Evolutionary conservation across 495 filamentous ascomycete species (phyloP).

Genomic region (Bryoglossum gracile): DNA sequence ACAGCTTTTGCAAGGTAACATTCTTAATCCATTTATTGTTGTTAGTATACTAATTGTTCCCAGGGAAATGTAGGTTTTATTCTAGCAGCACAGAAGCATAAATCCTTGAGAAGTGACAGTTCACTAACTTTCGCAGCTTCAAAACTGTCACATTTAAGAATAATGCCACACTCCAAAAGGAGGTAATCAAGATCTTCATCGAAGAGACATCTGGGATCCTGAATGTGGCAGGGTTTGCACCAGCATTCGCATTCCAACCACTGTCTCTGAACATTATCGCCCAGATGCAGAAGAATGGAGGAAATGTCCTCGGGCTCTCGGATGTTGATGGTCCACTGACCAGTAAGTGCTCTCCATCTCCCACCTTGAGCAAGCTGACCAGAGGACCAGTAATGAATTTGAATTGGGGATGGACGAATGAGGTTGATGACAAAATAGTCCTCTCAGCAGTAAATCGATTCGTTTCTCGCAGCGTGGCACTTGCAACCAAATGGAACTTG

Average conservation of each 20-base stretch:
- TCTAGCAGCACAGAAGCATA: background rate
- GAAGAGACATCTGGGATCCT: background rate
- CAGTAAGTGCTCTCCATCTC: slow-evolving; percentile 6
- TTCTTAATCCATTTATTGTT: no score
- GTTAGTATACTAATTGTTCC: no score
- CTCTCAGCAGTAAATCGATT: background rate
- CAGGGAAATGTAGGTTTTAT: slow-evolving; percentile 6
- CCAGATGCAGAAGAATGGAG: slow-evolving; percentile 35
- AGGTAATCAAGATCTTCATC: slow-evolving; percentile 4
- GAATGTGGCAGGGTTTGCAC: background rate
- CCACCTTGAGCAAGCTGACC: slow-evolving; percentile 11
- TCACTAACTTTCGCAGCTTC: slow-evolving; percentile 1
- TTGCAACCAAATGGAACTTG: background rate
- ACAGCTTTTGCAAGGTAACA: slow-evolving; percentile 8
- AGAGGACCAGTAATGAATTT: slow-evolving; percentile 1
- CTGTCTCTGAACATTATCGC: slow-evolving; percentile 24
- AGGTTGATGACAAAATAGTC: background rate
- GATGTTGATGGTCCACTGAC: slow-evolving; percentile 29
- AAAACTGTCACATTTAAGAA: slow-evolving; percentile 31
- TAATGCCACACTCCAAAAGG: slow-evolving; percentile 23
- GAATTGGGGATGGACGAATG: background rate
- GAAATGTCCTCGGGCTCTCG: slow-evolving; percentile 45
- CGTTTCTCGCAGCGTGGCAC: background rate
- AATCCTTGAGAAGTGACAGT: background rate
- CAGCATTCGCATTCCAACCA: slow-evolving; percentile 2